Conservation (phyloP, 2,329 filamentous ascomycete species). For the Epichloe sibirici region DNA sequence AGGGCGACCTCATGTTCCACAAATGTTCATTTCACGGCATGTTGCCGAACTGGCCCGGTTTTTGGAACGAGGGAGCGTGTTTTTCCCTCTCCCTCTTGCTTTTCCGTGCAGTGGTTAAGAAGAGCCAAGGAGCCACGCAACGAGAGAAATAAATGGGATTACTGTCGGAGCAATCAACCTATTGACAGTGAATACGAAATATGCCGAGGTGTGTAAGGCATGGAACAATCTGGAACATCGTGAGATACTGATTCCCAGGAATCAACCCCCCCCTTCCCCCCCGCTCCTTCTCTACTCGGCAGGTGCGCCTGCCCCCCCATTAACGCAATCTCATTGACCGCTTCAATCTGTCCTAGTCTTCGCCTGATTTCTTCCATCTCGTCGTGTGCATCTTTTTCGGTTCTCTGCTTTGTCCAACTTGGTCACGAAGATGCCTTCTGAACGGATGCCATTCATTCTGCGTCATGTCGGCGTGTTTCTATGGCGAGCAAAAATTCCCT, state of each 20-base stretch:
- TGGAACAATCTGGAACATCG: conserved; percentile 1
- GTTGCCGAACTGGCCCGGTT: too few relatives aligned
- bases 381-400: background rate
- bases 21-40: too few relatives aligned
- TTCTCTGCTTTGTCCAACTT: background rate
- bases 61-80: too few relatives aligned
- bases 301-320: background rate
- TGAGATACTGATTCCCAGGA: background rate
- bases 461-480: too few relatives aligned
- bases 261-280: background rate
- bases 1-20: too few relatives aligned
- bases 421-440: background rate
- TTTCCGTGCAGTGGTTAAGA: background rate
- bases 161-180: background rate
- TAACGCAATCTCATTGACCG: background rate
- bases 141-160: background rate
- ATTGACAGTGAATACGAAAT: background rate
- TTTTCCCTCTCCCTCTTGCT: too few relatives aligned
- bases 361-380: background rate
- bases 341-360: background rate
- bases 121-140: background rate
- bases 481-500: too few relatives aligned
- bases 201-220: background rate
- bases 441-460: background rate
- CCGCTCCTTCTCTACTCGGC: background rate